Evolutionary conservation across 2,329 filamentous ascomycete genomes (phyloP).

Genomic region (Cladosporium austrohemisphaericum): DNA sequence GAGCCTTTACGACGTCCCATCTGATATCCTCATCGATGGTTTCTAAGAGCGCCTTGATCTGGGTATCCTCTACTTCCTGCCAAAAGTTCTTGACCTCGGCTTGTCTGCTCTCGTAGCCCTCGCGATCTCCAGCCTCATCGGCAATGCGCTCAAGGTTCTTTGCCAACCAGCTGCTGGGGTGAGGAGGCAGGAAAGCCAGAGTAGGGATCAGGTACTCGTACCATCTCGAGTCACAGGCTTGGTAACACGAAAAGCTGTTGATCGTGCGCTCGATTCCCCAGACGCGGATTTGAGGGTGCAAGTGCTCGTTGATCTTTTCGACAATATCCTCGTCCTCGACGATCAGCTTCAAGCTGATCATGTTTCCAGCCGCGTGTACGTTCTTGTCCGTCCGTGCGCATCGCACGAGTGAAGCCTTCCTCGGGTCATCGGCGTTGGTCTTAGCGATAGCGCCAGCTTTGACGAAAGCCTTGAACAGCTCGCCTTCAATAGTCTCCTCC

Average conservation of each 20-base stretch:
- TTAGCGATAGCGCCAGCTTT: conserved; percentile 91
- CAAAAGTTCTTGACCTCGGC: conserved; percentile 79
- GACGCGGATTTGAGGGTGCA: conserved; percentile 85
- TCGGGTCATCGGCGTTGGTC: conserved; percentile 92
- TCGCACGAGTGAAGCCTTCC: conserved; percentile 89
- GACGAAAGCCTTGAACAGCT: conserved; percentile 89
- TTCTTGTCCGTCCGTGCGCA: conserved; percentile 97
- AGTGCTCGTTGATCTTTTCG: conserved; percentile 80
- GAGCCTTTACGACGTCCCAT: conserved; percentile 58
- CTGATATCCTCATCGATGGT: conserved; percentile 60
- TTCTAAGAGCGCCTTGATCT: conserved; percentile 66
- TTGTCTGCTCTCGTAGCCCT: conserved; percentile 65
- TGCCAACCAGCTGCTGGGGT: conserved; percentile 80
- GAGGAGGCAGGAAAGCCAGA: conserved; percentile 86
- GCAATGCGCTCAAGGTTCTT: conserved; percentile 77
- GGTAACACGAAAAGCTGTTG: conserved; percentile 90
- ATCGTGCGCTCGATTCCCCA: conserved; percentile 92
- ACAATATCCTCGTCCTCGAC: conserved; percentile 86
- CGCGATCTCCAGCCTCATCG: conserved; percentile 67
- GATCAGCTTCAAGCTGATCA: conserved; percentile 93
- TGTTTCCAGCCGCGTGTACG: conserved; percentile 91
- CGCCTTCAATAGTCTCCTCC: conserved; percentile 90
- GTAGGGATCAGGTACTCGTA: conserved; percentile 97
- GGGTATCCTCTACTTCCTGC: conserved; percentile 73
- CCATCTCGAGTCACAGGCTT: conserved; percentile 89